Percentiles rank a stretch among this genome's conserved stretches.
These are phyloP conservation scores for Luzula sylvatica DNA, from an alignment of 176 grass and related monocot genomes.

Conservation along the genomic window DNA sequence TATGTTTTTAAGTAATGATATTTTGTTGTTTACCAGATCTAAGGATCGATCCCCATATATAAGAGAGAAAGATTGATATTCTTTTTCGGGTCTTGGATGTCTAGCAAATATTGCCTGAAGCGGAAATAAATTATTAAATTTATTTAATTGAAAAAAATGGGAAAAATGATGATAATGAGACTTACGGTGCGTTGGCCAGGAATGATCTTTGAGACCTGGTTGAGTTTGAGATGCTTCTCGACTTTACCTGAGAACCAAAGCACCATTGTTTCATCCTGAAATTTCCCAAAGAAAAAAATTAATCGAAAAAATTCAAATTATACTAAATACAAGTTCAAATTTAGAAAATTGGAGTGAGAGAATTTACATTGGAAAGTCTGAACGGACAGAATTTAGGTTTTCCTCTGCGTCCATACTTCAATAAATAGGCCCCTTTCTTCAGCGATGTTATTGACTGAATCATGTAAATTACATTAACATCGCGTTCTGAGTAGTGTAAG, in stretches of 20 bases:
- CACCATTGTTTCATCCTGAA: constrained; percentile 48
- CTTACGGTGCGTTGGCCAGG: constrained; percentile 70
- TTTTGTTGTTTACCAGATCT: constrained; percentile 44
- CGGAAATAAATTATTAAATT: neutral
- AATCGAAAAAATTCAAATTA: neutral
- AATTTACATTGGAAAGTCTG: constrained; percentile 59
- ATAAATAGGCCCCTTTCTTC: constrained; percentile 63
- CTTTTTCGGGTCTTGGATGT: constrained; percentile 74
- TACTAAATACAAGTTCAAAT: neutral
- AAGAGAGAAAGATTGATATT: constrained; percentile 79
- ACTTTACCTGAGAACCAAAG: constrained; percentile 62
- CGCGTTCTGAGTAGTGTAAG: no score
- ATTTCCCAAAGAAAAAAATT: constrained; percentile 11
- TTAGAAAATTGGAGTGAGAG: neutral
- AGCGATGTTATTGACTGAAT: constrained; percentile 56
- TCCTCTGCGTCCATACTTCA: constrained; percentile 72
- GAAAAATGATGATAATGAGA: neutral
- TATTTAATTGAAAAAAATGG: constrained; percentile 10
- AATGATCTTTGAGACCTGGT: constrained; percentile 70
- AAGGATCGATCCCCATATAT: constrained; percentile 66
- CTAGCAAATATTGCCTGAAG: constrained; percentile 66
- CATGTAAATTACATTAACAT: neutral
- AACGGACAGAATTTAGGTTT: constrained; percentile 82
- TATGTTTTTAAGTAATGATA: neutral
- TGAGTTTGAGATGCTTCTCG: constrained; percentile 54